A percentile compares a stretch with the other conserved stretches of the same genome.
Evolutionary conservation across 2,329 filamentous ascomycete genomes (phyloP).

Genomic region (Arthrinium phaeospermum): DNA sequence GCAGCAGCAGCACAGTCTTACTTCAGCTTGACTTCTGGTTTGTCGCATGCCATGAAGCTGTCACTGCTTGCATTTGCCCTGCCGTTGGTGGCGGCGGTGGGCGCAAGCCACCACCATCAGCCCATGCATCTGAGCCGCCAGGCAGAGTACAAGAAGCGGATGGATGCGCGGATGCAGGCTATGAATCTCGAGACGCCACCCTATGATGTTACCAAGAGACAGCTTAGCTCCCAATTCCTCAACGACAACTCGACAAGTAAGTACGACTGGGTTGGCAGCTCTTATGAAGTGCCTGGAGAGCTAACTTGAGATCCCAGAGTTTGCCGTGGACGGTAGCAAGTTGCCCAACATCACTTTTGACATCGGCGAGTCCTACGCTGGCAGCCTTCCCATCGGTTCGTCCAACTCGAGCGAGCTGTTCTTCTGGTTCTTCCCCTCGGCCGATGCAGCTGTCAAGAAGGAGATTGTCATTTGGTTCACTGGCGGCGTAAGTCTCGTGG

Average conservation of each 20-base stretch:
- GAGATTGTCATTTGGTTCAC: slow-evolving; percentile 62
- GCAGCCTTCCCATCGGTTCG: slow-evolving; percentile 58
- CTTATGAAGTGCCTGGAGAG: neutral
- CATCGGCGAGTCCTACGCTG: slow-evolving; percentile 63
- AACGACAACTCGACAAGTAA: slow-evolving; percentile 20
- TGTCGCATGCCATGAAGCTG: neutral
- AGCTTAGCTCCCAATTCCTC: slow-evolving; percentile 19
- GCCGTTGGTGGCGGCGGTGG: neutral
- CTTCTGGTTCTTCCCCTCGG: slow-evolving; percentile 64
- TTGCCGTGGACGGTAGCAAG: slow-evolving; percentile 63
- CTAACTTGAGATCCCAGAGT: slow-evolving; percentile 46
- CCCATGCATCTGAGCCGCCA: slow-evolving; percentile 14
- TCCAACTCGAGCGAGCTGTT: slow-evolving; percentile 49
- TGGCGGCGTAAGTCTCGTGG: slow-evolving; percentile 44
- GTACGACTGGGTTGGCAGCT: neutral
- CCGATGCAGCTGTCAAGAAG: slow-evolving; percentile 48
- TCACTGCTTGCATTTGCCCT: neutral
- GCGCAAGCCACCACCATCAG: neutral
- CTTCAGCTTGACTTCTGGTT: neutral
- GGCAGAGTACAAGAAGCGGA: slow-evolving; percentile 13
- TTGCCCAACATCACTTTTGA: slow-evolving; percentile 72
- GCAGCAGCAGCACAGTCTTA: neutral
- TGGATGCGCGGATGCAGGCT: neutral
- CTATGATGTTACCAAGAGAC: slow-evolving; percentile 7
- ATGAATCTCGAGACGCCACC: neutral